A percentile compares a stretch with the other conserved stretches of the same genome.
These are phyloP conservation scores for Zygotorulaspora mrakii DNA, from an alignment of 1,139 yeast genomes.

Conservation along the genomic window DNA sequence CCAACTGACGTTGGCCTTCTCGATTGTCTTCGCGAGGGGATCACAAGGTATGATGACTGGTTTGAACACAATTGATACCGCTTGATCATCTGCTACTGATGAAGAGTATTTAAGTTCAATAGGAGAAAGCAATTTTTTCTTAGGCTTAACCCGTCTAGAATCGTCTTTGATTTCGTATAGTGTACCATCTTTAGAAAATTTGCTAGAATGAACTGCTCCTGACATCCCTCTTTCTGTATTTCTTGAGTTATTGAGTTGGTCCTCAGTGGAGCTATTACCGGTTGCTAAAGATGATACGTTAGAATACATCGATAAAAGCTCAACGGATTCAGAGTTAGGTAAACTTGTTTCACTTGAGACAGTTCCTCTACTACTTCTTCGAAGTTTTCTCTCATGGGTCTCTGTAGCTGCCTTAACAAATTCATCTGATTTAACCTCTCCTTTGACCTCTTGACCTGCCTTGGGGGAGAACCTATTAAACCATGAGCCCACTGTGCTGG, in stretches of 20 bases:
- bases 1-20: conserved; percentile 24
- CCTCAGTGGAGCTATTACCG: conserved; percentile 12
- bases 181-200: conserved; percentile 1
- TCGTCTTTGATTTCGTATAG: conserved; percentile 4
- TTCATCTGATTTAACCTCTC: not conserved
- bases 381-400: not conserved
- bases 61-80: conserved; percentile 17
- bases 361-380: conserved; percentile 2
- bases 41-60: conserved; percentile 12
- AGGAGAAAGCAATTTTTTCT: conserved; percentile 25
- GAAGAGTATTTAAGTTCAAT: conserved; percentile 22
- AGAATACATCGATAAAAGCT: conserved; percentile 24
- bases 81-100: conserved; percentile 8
- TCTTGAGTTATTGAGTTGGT: too few species aligned
- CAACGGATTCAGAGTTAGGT: conserved; percentile 18
- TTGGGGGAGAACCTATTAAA: conserved; percentile 13
- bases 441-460: not conserved
- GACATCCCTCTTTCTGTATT: not conserved
- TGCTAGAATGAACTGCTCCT: not conserved
- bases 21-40: conserved; percentile 15
- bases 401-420: not conserved
- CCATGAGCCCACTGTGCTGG: conserved; percentile 18
- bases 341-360: conserved; percentile 4
- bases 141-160: conserved; percentile 9
- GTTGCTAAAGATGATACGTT: conserved; percentile 21